Evolutionary conservation across 2,329 filamentous ascomycete species (phyloP).

Genomic region (Geosmithia flava): DNA sequence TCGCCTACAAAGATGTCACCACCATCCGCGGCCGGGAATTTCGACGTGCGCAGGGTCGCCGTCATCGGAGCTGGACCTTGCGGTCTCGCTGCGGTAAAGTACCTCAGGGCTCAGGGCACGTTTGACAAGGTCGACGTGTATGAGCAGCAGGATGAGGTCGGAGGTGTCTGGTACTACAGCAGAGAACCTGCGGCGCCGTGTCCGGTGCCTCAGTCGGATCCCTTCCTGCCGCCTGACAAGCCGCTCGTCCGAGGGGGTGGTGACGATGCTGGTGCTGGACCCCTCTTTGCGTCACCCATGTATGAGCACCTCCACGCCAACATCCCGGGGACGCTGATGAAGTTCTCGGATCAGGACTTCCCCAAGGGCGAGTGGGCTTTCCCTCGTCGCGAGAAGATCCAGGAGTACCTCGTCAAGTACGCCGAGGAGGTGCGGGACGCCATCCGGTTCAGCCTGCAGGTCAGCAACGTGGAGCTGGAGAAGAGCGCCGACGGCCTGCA

Average conservation of each 20-base stretch:
- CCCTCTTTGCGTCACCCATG: slow-evolving; percentile 69
- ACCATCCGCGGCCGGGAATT: slow-evolving; percentile 10
- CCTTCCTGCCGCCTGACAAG: slow-evolving; percentile 48
- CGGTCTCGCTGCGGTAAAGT: slow-evolving; percentile 71
- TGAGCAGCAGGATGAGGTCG: slow-evolving; percentile 66
- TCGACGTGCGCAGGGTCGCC: slow-evolving; percentile 50
- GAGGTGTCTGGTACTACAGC: slow-evolving; percentile 81
- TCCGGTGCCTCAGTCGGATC: slow-evolving; percentile 57
- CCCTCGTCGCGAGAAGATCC: slow-evolving; percentile 58
- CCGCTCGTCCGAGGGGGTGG: slow-evolving; percentile 34
- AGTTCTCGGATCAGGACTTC: slow-evolving; percentile 60
- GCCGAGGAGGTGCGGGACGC: slow-evolving; percentile 53
- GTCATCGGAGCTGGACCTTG: slow-evolving; percentile 75
- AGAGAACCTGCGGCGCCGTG: slow-evolving; percentile 30
- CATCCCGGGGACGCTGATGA: slow-evolving; percentile 72
- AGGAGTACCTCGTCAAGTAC: slow-evolving; percentile 63
- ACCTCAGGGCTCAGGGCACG: slow-evolving; percentile 53
- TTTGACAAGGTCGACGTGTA: slow-evolving; percentile 66
- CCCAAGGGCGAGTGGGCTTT: slow-evolving; percentile 55
- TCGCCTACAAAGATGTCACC: neutral
- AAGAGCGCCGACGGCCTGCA: neutral
- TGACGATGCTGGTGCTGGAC: slow-evolving; percentile 14
- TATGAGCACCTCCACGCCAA: slow-evolving; percentile 80
- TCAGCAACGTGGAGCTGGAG: slow-evolving; percentile 41
- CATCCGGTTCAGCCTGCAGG: slow-evolving; percentile 59